Conservation (phyloP, 768 basidiomycete species). For the Auricularia sp. region DNA sequence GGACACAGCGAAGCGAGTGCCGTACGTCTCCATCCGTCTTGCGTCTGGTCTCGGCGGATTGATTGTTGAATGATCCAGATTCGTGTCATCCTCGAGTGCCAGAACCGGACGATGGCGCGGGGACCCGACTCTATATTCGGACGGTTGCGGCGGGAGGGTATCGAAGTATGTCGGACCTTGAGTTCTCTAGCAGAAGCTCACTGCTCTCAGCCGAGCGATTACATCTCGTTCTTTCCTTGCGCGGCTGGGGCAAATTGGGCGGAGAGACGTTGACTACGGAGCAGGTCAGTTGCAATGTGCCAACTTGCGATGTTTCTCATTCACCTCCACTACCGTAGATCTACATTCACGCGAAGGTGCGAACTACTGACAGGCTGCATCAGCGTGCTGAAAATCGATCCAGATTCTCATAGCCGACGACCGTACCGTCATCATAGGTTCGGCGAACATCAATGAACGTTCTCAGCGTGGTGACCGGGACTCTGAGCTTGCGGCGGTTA, state of each 20-base stretch:
- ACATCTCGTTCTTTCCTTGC: constrained; percentile 85
- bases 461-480: constrained; percentile 94
- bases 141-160: constrained; percentile 73
- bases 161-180: constrained; percentile 51
- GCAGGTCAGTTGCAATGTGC: constrained; percentile 39
- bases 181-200: not conserved
- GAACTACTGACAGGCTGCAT: not conserved
- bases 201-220: constrained; percentile 67
- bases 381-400: not conserved
- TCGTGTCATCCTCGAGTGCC: constrained; percentile 91
- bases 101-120: constrained; percentile 78
- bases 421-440: constrained; percentile 86
- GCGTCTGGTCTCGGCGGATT: not conserved
- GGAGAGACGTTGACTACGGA: constrained; percentile 81
- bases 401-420: constrained; percentile 81
- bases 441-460: constrained; percentile 96
- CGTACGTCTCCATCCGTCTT: constrained; percentile 35
- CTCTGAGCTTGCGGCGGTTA: constrained; percentile 87
- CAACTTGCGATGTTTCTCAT: not conserved
- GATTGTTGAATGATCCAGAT: constrained; percentile 36
- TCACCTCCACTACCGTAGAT: constrained; percentile 36
- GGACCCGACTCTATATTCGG: constrained; percentile 90
- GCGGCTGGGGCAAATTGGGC: constrained; percentile 89
- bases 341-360: constrained; percentile 80
- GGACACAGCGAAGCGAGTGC: constrained; percentile 90